Base-by-base conservation (phyloP, 108 stramenopile species). In the Cyclotella kingstonii region DNA sequence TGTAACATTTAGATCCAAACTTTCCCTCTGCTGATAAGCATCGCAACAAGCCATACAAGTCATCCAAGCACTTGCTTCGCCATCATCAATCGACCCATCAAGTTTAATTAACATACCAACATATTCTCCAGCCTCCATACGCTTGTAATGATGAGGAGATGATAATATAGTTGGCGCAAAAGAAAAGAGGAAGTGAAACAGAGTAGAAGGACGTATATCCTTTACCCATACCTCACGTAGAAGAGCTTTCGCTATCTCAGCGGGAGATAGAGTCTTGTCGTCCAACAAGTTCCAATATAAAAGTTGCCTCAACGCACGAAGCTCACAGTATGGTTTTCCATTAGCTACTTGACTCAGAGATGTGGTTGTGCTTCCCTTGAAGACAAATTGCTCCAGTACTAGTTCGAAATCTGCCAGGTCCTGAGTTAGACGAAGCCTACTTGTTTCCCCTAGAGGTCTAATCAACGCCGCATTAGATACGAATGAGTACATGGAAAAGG, bases 61-160 rank as follows among this genome's bases (percentile, higher is more conserved):
- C 85, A 93, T 86, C 91, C 91, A 93, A n/a, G 85, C 85, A 43
- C 73, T 79, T 11, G 85, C 85, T 66, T 93, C 91, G 3, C 89
- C 89, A 54, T 90, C 88, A 33, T 90, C 89, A 34, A 86, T 73
- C 12, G 77, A 76, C n/a, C 87, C 91, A 66, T 90, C 80, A 25
- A 84, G 60, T 27, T 79, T 65, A 0, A 89, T 83, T n/a, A 81
- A 50, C n/a, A 73, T 76, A 26, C 58, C 59, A 12, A 84, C 91
- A 63, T 90, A 93, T 18, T 88, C 87, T 18, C 89, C 88, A 12
- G 78, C 84, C 22, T 73, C 61, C 79, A 93, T 77, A 9, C 85
- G 68, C 54, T 88, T 90, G 42, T 79, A 74, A 63, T 93, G 91
- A 64, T 93, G 89, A 9, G 91, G 91, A 15, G 89, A 90, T 7